Evolutionary conservation across 805 yeast genomes (phyloP).

Genomic region (Ogataea wickerhamii): DNA sequence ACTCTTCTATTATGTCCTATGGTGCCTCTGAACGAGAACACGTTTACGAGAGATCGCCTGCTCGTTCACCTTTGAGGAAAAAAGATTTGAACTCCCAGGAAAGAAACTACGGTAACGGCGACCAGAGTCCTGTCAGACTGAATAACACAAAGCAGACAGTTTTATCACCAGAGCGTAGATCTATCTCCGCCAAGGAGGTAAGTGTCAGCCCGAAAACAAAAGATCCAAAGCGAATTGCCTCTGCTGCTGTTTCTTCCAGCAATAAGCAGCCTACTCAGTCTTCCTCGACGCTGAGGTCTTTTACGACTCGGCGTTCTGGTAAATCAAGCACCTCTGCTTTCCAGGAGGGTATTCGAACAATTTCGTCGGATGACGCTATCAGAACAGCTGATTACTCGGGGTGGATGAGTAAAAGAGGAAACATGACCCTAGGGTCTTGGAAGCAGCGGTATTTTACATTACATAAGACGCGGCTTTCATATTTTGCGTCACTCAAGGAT

Average conservation of each 20-base stretch:
- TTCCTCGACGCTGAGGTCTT: constrained; percentile 35
- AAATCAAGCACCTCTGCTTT: constrained; percentile 75
- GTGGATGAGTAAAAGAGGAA: constrained; percentile 95
- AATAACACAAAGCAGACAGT: constrained; percentile 11
- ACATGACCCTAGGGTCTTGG: constrained; percentile 85
- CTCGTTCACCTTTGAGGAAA: constrained; percentile 13
- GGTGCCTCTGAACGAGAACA: constrained; percentile 23
- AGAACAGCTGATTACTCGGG: constrained; percentile 77
- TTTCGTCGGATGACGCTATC: constrained; percentile 75
- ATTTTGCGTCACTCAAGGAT: constrained; percentile 76
- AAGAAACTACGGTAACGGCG: constrained; percentile 14
- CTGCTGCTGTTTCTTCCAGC: constrained; percentile 30
- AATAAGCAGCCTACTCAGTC: constrained; percentile 47
- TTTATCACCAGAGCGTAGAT: constrained; percentile 39
- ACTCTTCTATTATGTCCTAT: constrained; percentile 55
- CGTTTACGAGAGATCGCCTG: constrained; percentile 18
- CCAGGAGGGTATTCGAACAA: constrained; percentile 78
- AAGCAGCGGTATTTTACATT: constrained; percentile 79
- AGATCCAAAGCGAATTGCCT: constrained; percentile 40
- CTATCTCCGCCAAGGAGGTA: constrained; percentile 48
- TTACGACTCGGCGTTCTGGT: constrained; percentile 37
- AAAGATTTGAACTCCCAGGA: constrained; percentile 4
- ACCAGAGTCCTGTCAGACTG: constrained; percentile 14
- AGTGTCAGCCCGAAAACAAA: constrained; percentile 19
- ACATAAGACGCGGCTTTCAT: constrained; percentile 90